phyloP scores from a whole-genome alignment of 2,329 filamentous ascomycete species.

The Lecanicillium sp. region DNA sequence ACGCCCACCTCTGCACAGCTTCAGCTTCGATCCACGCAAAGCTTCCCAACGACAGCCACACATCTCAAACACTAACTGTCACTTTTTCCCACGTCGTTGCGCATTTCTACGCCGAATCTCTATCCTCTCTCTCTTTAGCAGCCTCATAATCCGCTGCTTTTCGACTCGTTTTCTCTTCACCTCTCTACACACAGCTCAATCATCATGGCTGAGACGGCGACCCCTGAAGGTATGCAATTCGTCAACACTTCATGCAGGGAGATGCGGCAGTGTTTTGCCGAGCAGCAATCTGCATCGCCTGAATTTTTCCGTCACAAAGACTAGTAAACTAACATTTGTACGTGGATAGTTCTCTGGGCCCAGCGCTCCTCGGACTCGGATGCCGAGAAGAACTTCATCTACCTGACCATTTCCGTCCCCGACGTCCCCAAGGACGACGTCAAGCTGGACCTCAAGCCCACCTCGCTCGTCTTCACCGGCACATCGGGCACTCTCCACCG shows the following conservation, averaged over 20 bases:
- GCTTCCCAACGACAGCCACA: not conserved
- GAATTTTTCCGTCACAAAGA: no score
- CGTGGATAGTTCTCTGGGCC: constrained; percentile 96
- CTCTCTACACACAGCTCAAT: constrained; percentile 8
- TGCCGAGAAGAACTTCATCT: constrained; percentile 84
- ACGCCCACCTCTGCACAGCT: no score
- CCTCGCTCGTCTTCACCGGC: constrained; percentile 71
- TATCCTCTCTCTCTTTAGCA: constrained; percentile 1
- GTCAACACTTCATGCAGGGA: not conserved
- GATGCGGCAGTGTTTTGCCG: no score
- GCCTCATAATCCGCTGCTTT: constrained; percentile 1
- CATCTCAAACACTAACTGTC: constrained; percentile 6
- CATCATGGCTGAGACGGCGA: constrained; percentile 21
- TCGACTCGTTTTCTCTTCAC: constrained; percentile 9
- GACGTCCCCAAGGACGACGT: constrained; percentile 71
- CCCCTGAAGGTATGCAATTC: constrained; percentile 28
- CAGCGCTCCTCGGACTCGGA: constrained; percentile 84
- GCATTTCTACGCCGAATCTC: no score
- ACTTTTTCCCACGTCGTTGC: no score
- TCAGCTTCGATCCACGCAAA: no score
- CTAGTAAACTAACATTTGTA: no score
- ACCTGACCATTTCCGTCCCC: constrained; percentile 81
- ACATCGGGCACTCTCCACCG: constrained; percentile 76
- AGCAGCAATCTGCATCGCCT: no score
- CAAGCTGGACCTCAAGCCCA: constrained; percentile 76